Evolutionary conservation across 148 eudicot species (phyloP).

Genomic region (Amaranthus palmeri): DNA sequence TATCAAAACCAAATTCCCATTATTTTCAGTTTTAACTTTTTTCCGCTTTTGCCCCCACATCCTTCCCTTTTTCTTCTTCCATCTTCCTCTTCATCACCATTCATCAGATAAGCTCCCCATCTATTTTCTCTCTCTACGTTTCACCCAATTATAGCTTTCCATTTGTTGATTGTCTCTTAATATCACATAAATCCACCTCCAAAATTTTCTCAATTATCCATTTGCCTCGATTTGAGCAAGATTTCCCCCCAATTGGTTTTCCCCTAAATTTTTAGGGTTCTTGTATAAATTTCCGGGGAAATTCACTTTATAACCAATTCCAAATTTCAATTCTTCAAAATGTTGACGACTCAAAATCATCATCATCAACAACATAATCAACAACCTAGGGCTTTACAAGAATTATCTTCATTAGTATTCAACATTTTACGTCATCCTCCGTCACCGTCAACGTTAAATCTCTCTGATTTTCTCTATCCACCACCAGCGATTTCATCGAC

Average conservation of each 20-base stretch:
- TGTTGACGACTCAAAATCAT: conserved; percentile 45
- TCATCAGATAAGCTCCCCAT: conserved; percentile 14
- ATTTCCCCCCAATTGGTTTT: not conserved
- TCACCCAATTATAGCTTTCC: not conserved
- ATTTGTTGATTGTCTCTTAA: not conserved
- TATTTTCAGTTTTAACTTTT: not conserved
- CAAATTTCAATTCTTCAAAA: not conserved
- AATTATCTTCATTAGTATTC: conserved; percentile 54
- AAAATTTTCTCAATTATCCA: conserved; percentile 15
- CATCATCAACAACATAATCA: conserved; percentile 3
- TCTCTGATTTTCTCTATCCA: conserved; percentile 26
- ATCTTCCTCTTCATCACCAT: not conserved
- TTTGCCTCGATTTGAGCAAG: conserved; percentile 17
- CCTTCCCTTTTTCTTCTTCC: not conserved
- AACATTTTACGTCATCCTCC: conserved; percentile 60
- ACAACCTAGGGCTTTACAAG: conserved; percentile 55
- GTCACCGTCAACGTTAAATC: conserved; percentile 36
- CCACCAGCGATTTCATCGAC: conserved; percentile 10
- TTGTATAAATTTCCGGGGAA: too few species aligned
- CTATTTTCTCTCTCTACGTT: not conserved
- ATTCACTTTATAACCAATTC: too few species aligned
- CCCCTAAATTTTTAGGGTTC: conserved; percentile 17
- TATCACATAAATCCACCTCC: not conserved
- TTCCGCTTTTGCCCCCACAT: conserved; percentile 19
- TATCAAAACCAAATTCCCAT: not conserved